Evolutionary conservation across 2,329 filamentous ascomycete species (phyloP).

Genomic region (Phaeomoniella chlamydospora): DNA sequence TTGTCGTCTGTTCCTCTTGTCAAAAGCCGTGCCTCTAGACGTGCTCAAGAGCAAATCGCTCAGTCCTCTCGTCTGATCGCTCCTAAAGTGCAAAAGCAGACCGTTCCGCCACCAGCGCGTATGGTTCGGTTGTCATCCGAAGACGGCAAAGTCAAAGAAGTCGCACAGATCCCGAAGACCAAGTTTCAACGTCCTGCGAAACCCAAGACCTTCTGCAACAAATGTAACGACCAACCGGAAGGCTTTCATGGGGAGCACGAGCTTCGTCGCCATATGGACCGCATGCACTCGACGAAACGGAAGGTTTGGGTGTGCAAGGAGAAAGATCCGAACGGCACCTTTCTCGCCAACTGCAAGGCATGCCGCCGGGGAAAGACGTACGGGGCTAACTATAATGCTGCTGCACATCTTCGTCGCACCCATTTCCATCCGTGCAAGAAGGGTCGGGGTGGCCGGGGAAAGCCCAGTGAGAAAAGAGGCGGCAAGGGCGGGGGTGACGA

Average conservation of each 20-base stretch:
- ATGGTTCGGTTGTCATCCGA: conserved; percentile 36
- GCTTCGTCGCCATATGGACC: conserved; percentile 51
- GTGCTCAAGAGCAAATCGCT: conserved; percentile 3
- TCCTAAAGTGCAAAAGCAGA: conserved; percentile 6
- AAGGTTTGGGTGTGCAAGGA: conserved; percentile 52
- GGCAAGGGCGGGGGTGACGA: conserved; percentile 49
- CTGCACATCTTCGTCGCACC: conserved; percentile 72
- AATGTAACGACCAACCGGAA: conserved; percentile 57
- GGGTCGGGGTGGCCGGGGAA: conserved; percentile 37
- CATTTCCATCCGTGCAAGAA: conserved; percentile 65
- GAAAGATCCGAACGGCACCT: conserved; percentile 42
- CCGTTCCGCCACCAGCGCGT: conserved; percentile 18
- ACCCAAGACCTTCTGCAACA: conserved; percentile 54
- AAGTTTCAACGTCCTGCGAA: conserved; percentile 43
- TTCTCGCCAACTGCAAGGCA: conserved; percentile 69
- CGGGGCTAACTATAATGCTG: conserved; percentile 86
- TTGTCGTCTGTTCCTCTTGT: conserved; percentile 19
- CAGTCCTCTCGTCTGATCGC: conserved; percentile 3
- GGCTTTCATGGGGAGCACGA: conserved; percentile 84
- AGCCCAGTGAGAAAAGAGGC: conserved; percentile 44
- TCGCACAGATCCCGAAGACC: conserved; percentile 39
- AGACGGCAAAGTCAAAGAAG: conserved; percentile 39
- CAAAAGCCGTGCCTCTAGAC: conserved; percentile 6
- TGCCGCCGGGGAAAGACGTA: conserved; percentile 68
- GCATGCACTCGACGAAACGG: conserved; percentile 47